These are phyloP conservation scores for Rhodotorula sp. DNA, from an alignment of 1,284 basidiomycete species.

Conservation along the genomic window DNA sequence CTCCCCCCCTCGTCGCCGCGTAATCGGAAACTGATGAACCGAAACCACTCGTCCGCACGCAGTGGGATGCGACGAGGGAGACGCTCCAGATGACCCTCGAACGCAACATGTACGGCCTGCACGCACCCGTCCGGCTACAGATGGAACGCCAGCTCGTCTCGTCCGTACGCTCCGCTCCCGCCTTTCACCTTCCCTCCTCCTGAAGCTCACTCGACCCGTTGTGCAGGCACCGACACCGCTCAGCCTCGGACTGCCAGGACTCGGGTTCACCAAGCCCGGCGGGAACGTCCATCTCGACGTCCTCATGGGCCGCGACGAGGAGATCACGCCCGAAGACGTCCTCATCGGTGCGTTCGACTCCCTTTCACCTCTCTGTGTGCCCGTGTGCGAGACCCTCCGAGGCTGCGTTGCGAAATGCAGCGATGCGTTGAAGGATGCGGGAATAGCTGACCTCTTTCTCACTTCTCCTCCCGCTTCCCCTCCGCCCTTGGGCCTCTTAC, in stretches of 20 bases:
- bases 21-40: neutral
- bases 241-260: neutral
- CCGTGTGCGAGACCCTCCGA: neutral
- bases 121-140: conserved; percentile 78
- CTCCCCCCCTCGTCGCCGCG: neutral
- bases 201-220: neutral
- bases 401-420: neutral
- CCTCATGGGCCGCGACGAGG: conserved; percentile 83
- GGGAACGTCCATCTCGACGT: conserved; percentile 81
- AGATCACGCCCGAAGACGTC: conserved; percentile 68
- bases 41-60: neutral
- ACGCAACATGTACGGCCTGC: conserved; percentile 79
- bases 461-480: neutral
- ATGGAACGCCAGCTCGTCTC: conserved; percentile 91
- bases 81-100: conserved; percentile 80
- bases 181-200: neutral
- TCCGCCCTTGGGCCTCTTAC: neutral
- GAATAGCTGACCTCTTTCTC: neutral
- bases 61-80: conserved; percentile 94
- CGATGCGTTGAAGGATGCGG: neutral
- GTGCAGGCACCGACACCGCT: neutral
- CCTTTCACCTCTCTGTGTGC: neutral
- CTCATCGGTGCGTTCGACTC: conserved; percentile 51
- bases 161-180: conserved; percentile 57
- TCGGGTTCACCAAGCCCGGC: conserved; percentile 19